Evolutionary conservation across 2,329 filamentous ascomycete genomes (phyloP), one percentile per base, ranked within the genome.

Genomic region (Xylariaceae sp.): DNA sequence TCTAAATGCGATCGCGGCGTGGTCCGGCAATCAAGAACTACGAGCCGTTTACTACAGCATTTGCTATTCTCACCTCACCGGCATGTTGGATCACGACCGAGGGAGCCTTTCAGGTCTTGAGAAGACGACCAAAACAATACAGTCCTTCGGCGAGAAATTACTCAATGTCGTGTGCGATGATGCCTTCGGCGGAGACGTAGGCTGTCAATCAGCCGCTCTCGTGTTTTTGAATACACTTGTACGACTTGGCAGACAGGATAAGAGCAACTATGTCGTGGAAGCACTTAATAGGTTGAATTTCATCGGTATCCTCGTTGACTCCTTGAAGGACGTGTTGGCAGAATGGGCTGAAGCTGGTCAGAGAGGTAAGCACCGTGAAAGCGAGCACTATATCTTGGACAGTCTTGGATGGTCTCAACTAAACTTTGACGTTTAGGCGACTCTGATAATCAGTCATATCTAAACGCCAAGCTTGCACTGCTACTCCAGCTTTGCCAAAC

Each of bases 131-230:
- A 90, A 89, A 66, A 82, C 86, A 5, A 84, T 90, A 38, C 73
- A 75, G 44, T 66, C 76, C 11, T 80, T 80, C 40, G 91, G 94
- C 36, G 87, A 90, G 61, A 80, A 87, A 47, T 75, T 97, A 36
- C 80, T 97, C 52, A 90, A 92, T 59, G 83, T 90, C 22, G 77
- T 96, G 39, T 96, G 91, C 64, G 94, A 99, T 62, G 94, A 99
- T 71, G 91, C 90, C 17, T 92, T 91, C 66, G 85, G 87, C 51
- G 90, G 90, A 36, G 87, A 92, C 62, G 80, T 87, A 35, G 81
- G 78, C 11, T 95, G 89, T 67, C 88, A 95, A 63, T 84, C 95
- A 3, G 86, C 92, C 1, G 90, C 94, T 11, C 75, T 97, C 39
- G 80, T 96, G 35, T 76, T 97, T n/a, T 76, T 99, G 32, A 85